These are phyloP conservation scores for Daedaleopsis nitida DNA, from an alignment of 768 basidiomycete genomes.

Conservation along the genomic window DNA sequence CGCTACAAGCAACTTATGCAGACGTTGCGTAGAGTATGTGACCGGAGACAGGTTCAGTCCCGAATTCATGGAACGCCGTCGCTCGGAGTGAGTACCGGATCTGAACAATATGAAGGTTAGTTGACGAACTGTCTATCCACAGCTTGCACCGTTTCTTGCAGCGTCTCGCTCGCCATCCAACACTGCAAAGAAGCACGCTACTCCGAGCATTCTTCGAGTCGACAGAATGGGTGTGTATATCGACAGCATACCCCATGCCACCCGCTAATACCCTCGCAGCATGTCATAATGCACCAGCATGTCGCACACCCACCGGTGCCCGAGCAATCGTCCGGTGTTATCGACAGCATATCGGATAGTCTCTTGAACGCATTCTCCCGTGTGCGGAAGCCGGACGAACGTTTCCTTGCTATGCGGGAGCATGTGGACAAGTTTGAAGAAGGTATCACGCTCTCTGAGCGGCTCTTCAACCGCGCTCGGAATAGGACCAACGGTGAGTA, in stretches of 20 bases:
- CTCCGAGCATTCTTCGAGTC: conserved; percentile 96
- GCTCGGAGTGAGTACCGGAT: conserved; percentile 68
- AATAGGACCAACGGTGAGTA: conserved; percentile 85
- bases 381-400: conserved; percentile 95
- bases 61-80: conserved; percentile 94
- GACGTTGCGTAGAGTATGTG: conserved; percentile 73
- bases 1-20: not conserved
- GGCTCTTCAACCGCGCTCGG: conserved; percentile 77
- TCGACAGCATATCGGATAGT: conserved; percentile 96
- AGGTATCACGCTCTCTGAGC: conserved; percentile 78
- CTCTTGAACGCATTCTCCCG: conserved; percentile 94
- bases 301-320: conserved; percentile 87
- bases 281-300: conserved; percentile 97
- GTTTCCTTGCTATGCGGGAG: conserved; percentile 92
- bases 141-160: conserved; percentile 94
- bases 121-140: conserved; percentile 7
- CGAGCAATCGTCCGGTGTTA: conserved; percentile 76
- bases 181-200: conserved; percentile 86
- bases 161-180: conserved; percentile 91
- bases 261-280: conserved; percentile 46
- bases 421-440: conserved; percentile 96
- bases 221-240: conserved; percentile 88
- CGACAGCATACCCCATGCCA: conserved; percentile 1
- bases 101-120: conserved; percentile 3
- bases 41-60: conserved; percentile 97